Base-by-base conservation (phyloP, 2,329 filamentous ascomycete genomes). In the Penicillium sp. region DNA sequence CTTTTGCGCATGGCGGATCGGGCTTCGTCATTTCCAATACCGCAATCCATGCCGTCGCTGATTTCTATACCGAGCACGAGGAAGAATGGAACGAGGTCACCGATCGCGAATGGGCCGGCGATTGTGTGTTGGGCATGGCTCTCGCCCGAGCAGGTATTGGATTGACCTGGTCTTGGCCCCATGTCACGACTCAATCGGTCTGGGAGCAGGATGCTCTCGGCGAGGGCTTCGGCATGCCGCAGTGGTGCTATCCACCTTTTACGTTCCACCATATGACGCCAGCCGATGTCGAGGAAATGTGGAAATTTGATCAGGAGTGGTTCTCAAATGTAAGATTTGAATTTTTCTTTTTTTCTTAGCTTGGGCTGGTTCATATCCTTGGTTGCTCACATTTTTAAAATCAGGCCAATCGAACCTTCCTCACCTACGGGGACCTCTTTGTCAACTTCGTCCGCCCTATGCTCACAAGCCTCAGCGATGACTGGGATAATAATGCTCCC, bases 1-100 rank as follows among this genome's bases (percentile, higher is more conserved):
- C 77, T 1, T 81, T 81, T 57, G 77, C 73, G 3, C 74, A 81
- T 42, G 78, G 78, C 2, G 79, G 79, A 6, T 75, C 72, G 0
- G 79, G 79, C 0, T 77, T 81, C 54, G 69, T 78, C 3, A 59
- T 82, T 4, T 82, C 79, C 0, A 68, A 72, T 12, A 61, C 73
- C 13, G 79, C 78, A 1, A 69, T 81, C 67, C 65, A 70, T 52
- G 67, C 61, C 24, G 65, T 77, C 7, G 70, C 73, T 4, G 64
- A 74, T 18, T 72, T 74, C 36, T 76, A 76, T 47, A 63, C 66
- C 7, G 49, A 61, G 13, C 66, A 75, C 31, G 58, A 74, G 4
- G 61, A 71, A 15, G 66, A 69, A 15, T 76, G 76, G 67, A 71
- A 79, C 44, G 62, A 67, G 6, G 68, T 70, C 42, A 79, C 78